These are phyloP conservation scores for Nymphaea colorata DNA, from an alignment of 164 flowering plant genomes.

Conservation along the genomic window DNA sequence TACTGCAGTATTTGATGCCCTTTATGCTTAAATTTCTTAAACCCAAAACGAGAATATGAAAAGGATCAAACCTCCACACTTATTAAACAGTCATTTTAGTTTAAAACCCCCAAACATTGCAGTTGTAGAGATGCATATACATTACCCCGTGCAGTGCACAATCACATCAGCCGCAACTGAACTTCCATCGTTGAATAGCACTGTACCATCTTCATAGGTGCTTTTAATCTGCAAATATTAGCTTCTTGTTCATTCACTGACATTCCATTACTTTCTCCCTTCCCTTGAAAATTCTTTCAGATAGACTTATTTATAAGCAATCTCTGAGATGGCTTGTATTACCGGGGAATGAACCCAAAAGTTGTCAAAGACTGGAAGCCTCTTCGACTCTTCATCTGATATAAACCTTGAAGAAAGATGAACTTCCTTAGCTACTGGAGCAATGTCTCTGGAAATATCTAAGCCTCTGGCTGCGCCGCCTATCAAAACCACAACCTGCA, in stretches of 20 bases:
- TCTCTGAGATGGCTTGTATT: slow-evolving; percentile 10
- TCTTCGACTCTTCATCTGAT: slow-evolving; percentile 16
- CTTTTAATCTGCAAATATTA: slow-evolving; percentile 38
- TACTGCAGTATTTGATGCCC: too few species aligned
- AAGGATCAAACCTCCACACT: too few species aligned
- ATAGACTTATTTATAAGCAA: not conserved
- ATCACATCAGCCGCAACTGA: slow-evolving; percentile 36
- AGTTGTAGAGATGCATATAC: too few species aligned
- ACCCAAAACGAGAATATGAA: too few species aligned
- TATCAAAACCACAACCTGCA: slow-evolving; percentile 66
- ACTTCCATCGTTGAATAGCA: slow-evolving; percentile 42
- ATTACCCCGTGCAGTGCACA: slow-evolving; percentile 75
- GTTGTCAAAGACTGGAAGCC: slow-evolving; percentile 45
- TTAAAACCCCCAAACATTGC: too few species aligned
- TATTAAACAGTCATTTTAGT: too few species aligned
- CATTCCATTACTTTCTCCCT: too few species aligned
- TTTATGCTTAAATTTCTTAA: too few species aligned
- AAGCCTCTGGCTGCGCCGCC: slow-evolving; percentile 67
- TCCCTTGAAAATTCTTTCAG: not conserved
- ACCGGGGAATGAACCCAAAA: slow-evolving; percentile 88
- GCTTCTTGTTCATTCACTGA: slow-evolving; percentile 5
- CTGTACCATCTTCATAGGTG: slow-evolving; percentile 41
- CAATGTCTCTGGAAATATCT: slow-evolving; percentile 72
- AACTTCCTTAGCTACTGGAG: slow-evolving; percentile 75
- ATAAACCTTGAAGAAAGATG: slow-evolving; percentile 55